A percentile compares a stretch with the other conserved stretches of the same genome.
phyloP scores from a whole-genome alignment of 2,329 filamentous ascomycete species.

The Cercospora beticola region DNA sequence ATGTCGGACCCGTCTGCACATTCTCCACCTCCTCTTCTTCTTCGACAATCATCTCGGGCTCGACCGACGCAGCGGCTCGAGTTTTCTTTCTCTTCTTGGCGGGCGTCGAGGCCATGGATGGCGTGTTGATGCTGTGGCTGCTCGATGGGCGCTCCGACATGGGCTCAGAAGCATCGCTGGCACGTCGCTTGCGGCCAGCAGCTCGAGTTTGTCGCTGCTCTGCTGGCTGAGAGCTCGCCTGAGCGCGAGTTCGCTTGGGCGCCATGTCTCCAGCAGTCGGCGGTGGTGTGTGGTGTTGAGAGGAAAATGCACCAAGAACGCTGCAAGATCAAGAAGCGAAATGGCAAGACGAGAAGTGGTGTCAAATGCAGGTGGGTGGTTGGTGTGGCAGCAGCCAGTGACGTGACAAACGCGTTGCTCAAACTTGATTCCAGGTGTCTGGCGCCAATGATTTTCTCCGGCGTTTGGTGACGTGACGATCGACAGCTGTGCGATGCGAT shows the following conservation, averaged over 20 bases:
- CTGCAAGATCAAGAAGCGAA: not conserved
- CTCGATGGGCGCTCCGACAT: slow-evolving; percentile 28
- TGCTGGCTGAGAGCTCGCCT: slow-evolving; percentile 19
- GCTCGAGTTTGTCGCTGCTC: slow-evolving; percentile 23
- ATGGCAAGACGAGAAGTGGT: not conserved
- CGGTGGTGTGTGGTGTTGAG: not conserved
- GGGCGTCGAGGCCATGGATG: slow-evolving; percentile 21
- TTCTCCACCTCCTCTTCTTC: slow-evolving; percentile 26
- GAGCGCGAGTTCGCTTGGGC: slow-evolving; percentile 28
- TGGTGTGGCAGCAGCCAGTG: not conserved
- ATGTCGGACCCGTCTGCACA: not conserved
- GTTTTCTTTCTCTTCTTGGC: slow-evolving; percentile 31
- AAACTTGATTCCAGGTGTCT: not conserved
- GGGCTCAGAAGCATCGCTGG: slow-evolving; percentile 31
- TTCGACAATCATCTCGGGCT: slow-evolving; percentile 32
- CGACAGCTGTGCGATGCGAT: not conserved
- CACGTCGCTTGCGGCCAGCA: slow-evolving; percentile 29
- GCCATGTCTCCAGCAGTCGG: slow-evolving; percentile 21
- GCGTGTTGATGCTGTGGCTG: slow-evolving; percentile 22
- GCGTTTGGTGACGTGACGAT: not conserved
- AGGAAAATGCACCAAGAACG: not conserved
- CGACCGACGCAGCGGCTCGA: slow-evolving; percentile 23
- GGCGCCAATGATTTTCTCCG: not conserved
- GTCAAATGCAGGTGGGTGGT: not conserved
- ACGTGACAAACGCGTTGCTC: not conserved